Evolutionary conservation across 139 green algal species (phyloP).

Genomic region (Chlorella sp.): DNA sequence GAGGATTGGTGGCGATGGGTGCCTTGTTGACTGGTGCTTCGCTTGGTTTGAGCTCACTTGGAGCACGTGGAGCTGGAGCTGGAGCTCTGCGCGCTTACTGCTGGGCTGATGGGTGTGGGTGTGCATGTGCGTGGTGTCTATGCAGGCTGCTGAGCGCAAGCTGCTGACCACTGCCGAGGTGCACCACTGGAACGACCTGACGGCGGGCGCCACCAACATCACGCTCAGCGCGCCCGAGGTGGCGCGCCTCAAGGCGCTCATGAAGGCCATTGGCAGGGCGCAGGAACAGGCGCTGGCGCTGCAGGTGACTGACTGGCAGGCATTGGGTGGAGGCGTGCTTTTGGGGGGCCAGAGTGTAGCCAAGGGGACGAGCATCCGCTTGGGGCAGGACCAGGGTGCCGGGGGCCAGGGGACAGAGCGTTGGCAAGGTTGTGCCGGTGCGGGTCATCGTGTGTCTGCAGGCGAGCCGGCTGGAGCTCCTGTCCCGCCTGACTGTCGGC

Average conservation of each 20-base stretch:
- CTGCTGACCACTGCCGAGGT: constrained; percentile 8
- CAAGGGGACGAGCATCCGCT: too few species aligned
- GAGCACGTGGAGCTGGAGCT: not conserved
- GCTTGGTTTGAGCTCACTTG: not conserved
- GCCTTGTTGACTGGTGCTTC: not conserved
- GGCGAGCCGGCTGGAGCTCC: constrained; percentile 7
- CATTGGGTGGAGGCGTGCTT: not conserved
- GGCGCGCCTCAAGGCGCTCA: constrained; percentile 4
- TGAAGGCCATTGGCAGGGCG: not conserved
- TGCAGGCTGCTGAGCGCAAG: constrained; percentile 18
- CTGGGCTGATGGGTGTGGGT: not conserved
- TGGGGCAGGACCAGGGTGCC: too few species aligned
- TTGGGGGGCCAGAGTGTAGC: not conserved
- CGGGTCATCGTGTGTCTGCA: not conserved
- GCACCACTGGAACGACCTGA: constrained; percentile 15
- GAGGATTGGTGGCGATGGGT: not conserved
- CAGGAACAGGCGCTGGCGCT: constrained; percentile 11
- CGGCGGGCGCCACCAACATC: not conserved
- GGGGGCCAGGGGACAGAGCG: too few species aligned
- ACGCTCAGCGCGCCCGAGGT: constrained; percentile 9
- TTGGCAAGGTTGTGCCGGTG: too few species aligned
- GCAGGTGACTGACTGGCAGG: not conserved
- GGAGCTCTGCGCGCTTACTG: not conserved
- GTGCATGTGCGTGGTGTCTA: not conserved
- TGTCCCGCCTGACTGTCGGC: constrained; percentile 15